phyloP scores from a whole-genome alignment of 1,284 basidiomycete genomes.

The Schizopora paradoxa region DNA sequence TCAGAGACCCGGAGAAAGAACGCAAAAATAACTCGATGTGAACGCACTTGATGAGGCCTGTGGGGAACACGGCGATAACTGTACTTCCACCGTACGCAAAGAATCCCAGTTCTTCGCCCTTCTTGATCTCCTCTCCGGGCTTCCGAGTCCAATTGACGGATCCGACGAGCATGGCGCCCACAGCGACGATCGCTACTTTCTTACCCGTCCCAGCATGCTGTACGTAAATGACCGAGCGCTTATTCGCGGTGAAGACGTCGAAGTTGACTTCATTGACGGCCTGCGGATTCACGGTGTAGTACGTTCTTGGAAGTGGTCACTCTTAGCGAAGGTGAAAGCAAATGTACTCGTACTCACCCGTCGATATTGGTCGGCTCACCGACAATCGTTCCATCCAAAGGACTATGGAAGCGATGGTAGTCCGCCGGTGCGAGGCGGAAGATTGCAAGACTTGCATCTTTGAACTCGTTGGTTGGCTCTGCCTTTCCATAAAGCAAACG shows the following conservation, averaged over 20 bases:
- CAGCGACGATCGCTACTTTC: constrained; percentile 52
- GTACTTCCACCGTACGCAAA: constrained; percentile 73
- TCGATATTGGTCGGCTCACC: constrained; percentile 43
- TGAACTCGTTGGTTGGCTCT: constrained; percentile 29
- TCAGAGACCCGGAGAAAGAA: constrained; percentile 1
- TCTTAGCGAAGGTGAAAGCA: not conserved
- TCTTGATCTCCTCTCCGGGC: constrained; percentile 34
- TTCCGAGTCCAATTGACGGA: constrained; percentile 44
- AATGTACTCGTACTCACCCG: constrained; percentile 6
- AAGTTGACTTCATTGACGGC: constrained; percentile 69
- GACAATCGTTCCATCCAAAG: constrained; percentile 53
- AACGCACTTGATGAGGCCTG: constrained; percentile 47
- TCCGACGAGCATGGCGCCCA: constrained; percentile 62
- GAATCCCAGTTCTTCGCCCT: constrained; percentile 54
- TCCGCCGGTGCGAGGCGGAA: constrained; percentile 79
- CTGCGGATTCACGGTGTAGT: constrained; percentile 74
- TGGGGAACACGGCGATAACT: constrained; percentile 59
- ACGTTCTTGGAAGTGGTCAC: constrained; percentile 37
- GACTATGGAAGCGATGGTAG: constrained; percentile 84
- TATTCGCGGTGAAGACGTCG: constrained; percentile 73
- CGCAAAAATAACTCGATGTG: constrained; percentile 1
- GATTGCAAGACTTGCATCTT: constrained; percentile 52
- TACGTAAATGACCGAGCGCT: constrained; percentile 52
- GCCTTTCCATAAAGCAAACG: constrained; percentile 41
- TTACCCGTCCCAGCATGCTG: constrained; percentile 40